Evolutionary conservation across 1,139 yeast genomes (phyloP).

Genomic region (Torulaspora pretoriensis): DNA sequence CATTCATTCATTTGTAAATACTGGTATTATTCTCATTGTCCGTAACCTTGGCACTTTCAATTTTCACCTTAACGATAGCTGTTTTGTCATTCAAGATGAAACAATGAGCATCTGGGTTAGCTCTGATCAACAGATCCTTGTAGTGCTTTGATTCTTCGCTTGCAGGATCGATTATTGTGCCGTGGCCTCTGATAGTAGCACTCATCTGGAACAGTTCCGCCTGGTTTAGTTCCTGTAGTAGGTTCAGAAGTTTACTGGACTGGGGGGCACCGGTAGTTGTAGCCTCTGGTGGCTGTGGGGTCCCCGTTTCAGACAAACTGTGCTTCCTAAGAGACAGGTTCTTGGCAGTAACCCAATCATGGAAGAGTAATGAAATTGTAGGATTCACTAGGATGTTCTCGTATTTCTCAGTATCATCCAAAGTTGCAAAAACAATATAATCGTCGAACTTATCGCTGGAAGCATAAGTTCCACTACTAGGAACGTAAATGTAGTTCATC

Average conservation of each 20-base stretch:
- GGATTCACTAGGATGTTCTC: conserved; percentile 64
- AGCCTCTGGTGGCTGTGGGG: conserved; percentile 13
- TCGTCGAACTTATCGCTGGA: conserved; percentile 32
- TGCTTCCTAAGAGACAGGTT: conserved; percentile 34
- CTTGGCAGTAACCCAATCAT: conserved; percentile 78
- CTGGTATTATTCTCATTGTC: conserved; percentile 62
- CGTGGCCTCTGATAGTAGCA: conserved; percentile 72
- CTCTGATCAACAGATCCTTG: conserved; percentile 53
- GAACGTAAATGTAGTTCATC: conserved; percentile 78
- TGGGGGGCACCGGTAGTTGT: conserved; percentile 14
- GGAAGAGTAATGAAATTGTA: conserved; percentile 75
- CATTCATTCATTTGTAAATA: conserved; percentile 43
- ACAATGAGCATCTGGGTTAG: conserved; percentile 63
- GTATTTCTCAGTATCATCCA: conserved; percentile 64
- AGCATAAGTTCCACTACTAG: conserved; percentile 37
- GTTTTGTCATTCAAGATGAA: conserved; percentile 62
- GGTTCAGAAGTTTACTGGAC: conserved; percentile 45
- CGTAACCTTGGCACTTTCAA: conserved; percentile 71
- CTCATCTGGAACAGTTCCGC: conserved; percentile 71
- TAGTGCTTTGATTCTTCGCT: conserved; percentile 50
- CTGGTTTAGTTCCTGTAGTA: conserved; percentile 69
- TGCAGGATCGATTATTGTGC: conserved; percentile 46
- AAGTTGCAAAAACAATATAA: conserved; percentile 65
- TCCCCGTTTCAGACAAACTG: conserved; percentile 22
- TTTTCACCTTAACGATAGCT: conserved; percentile 60